Evolutionary conservation across 306 rosid genomes (phyloP).

Genomic region (Ormosia semicastrata): DNA sequence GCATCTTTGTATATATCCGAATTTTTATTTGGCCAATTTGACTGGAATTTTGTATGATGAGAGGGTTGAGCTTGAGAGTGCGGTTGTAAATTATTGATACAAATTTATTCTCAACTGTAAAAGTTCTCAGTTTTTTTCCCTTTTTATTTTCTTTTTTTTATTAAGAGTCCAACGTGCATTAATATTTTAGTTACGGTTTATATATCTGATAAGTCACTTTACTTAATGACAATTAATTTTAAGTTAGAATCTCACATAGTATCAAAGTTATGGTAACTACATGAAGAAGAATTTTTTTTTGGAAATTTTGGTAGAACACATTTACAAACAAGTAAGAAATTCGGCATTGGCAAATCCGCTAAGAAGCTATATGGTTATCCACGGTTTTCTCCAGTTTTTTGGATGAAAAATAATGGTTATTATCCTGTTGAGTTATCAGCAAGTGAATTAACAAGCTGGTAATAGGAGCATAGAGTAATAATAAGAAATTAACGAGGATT

Average conservation of each 20-base stretch:
- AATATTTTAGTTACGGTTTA: too few relatives aligned
- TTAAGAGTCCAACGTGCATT: too few relatives aligned
- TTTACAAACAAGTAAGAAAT: background rate
- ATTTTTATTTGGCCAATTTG: background rate
- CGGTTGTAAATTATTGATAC: background rate
- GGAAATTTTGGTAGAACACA: background rate
- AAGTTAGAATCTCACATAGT: too few relatives aligned
- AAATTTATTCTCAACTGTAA: background rate
- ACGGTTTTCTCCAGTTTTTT: background rate
- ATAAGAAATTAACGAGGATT: too few relatives aligned
- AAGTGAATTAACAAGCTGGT: too few relatives aligned
- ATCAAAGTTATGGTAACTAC: too few relatives aligned
- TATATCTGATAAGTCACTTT: too few relatives aligned
- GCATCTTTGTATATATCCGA: background rate
- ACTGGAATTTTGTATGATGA: background rate
- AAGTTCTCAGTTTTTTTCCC: background rate
- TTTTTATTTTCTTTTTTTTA: background rate
- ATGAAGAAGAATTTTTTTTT: too few relatives aligned
- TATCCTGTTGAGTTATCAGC: too few relatives aligned
- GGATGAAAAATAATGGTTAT: background rate
- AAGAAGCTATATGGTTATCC: background rate
- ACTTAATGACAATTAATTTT: too few relatives aligned
- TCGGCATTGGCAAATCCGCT: background rate
- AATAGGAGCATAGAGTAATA: too few relatives aligned
- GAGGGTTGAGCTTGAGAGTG: background rate